phyloP scores from a whole-genome alignment of 2,329 filamentous ascomycete species.

The Pyrenochaeta sp. region DNA sequence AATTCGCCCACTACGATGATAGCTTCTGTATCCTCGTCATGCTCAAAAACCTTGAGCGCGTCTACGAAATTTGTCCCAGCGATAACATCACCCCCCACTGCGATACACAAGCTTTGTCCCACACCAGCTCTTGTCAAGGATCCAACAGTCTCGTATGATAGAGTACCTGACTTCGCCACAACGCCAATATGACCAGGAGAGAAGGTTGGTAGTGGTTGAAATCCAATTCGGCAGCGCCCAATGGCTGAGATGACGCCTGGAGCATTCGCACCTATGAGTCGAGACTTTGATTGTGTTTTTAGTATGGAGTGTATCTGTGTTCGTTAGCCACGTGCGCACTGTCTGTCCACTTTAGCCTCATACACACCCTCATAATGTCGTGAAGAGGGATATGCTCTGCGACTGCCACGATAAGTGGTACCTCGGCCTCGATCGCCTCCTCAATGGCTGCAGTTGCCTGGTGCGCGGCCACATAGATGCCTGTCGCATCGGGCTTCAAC shows the following conservation, averaged over 20 bases:
- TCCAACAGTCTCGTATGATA: slow-evolving; percentile 82
- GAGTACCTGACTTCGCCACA: slow-evolving; percentile 80
- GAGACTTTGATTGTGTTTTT: slow-evolving; percentile 73
- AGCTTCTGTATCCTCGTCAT: slow-evolving; percentile 73
- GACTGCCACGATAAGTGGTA: slow-evolving; percentile 79
- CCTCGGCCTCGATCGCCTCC: slow-evolving; percentile 80
- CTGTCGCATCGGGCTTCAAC: slow-evolving; percentile 78
- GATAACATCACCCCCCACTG: slow-evolving; percentile 79
- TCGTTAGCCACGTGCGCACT: slow-evolving; percentile 48
- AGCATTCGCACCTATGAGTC: slow-evolving; percentile 82
- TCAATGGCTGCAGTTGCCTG: slow-evolving; percentile 77
- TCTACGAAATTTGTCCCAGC: slow-evolving; percentile 79
- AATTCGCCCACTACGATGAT: slow-evolving; percentile 78
- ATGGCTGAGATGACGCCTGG: slow-evolving; percentile 81
- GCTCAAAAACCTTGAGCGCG: slow-evolving; percentile 70
- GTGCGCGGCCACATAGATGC: slow-evolving; percentile 80
- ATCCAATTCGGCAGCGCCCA: slow-evolving; percentile 75
- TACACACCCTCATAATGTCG: slow-evolving; percentile 73
- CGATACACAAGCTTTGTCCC: slow-evolving; percentile 79
- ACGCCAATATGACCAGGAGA: slow-evolving; percentile 75
- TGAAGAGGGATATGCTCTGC: slow-evolving; percentile 83
- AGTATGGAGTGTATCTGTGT: slow-evolving; percentile 72
- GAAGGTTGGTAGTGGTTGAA: slow-evolving; percentile 79
- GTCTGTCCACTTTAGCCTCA: background rate
- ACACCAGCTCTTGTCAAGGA: slow-evolving; percentile 77